phyloP scores from a whole-genome alignment of 495 filamentous ascomycete genomes.

The Neurospora sp. region DNA sequence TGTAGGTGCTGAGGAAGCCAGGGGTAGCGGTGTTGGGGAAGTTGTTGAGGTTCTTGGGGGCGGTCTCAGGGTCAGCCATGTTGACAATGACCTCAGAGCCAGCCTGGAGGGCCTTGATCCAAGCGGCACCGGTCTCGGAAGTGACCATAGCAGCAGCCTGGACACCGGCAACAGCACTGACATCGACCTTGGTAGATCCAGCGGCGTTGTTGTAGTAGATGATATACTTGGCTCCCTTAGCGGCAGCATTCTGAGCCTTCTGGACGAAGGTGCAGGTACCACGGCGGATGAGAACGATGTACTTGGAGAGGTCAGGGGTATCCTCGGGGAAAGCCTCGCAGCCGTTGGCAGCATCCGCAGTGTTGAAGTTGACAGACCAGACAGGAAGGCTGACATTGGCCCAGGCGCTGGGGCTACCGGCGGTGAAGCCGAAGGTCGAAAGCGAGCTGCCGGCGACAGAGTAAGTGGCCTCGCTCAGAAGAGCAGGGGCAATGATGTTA shows the following conservation, averaged over 20 bases:
- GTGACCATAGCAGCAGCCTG: slow-evolving; percentile 36
- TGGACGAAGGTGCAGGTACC: slow-evolving; percentile 41
- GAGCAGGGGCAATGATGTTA: slow-evolving; percentile 32
- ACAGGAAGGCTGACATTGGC: slow-evolving; percentile 34
- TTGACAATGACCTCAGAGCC: slow-evolving; percentile 31
- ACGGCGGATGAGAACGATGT: slow-evolving; percentile 45
- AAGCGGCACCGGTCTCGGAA: slow-evolving; percentile 32
- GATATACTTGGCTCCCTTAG: slow-evolving; percentile 45
- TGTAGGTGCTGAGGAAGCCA: slow-evolving; percentile 41
- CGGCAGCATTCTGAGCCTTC: slow-evolving; percentile 40
- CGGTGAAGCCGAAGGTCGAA: slow-evolving; percentile 28
- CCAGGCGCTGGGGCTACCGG: slow-evolving; percentile 30
- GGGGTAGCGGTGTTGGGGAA: slow-evolving; percentile 28
- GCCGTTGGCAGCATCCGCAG: slow-evolving; percentile 33
- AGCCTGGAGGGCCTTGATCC: slow-evolving; percentile 28
- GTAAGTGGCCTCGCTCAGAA: slow-evolving; percentile 29
- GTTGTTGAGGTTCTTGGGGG: slow-evolving; percentile 24
- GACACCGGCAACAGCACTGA: slow-evolving; percentile 18
- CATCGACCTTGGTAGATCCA: slow-evolving; percentile 22
- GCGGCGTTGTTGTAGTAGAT: slow-evolving; percentile 42
- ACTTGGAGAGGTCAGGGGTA: slow-evolving; percentile 39
- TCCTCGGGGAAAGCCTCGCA: slow-evolving; percentile 34
- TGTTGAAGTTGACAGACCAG: slow-evolving; percentile 41
- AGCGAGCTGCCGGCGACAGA: slow-evolving; percentile 16
- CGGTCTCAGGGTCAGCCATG: slow-evolving; percentile 32